Evolutionary conservation across 73 alveolate species (phyloP).

Genomic region (Tetrahymena borealis): DNA sequence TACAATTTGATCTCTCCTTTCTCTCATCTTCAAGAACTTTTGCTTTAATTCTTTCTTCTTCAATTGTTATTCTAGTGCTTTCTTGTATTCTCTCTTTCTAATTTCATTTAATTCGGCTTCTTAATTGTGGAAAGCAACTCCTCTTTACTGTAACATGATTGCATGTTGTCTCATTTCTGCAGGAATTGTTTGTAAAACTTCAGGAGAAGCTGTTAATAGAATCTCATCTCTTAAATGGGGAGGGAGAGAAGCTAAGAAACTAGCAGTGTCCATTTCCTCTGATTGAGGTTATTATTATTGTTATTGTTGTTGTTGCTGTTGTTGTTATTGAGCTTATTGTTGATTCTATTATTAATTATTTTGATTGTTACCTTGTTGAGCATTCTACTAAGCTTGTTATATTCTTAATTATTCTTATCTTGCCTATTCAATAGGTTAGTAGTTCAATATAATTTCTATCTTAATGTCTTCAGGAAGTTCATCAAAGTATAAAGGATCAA

Average conservation of each 20-base stretch:
- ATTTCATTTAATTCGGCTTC: background rate
- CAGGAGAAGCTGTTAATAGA: background rate
- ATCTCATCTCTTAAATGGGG: background rate
- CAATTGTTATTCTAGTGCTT: background rate
- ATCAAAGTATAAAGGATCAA: background rate
- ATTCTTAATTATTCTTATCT: background rate
- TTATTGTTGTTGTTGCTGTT: background rate
- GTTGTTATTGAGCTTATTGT: background rate
- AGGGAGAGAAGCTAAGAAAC: background rate
- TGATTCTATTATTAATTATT: background rate
- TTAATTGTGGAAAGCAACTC: background rate
- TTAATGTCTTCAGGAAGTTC: background rate
- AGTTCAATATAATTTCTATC: background rate
- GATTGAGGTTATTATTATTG: background rate
- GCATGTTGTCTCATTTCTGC: background rate
- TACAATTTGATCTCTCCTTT: background rate
- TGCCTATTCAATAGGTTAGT: background rate
- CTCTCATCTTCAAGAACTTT: background rate
- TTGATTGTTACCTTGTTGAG: background rate
- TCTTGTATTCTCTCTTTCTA: background rate
- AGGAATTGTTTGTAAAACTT: background rate
- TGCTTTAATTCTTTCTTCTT: background rate
- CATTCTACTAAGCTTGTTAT: background rate
- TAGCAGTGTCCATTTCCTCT: background rate
- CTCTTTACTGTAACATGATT: background rate